phyloP scores from a whole-genome alignment of 495 filamentous ascomycete genomes.

The Neurospora sp. region DNA sequence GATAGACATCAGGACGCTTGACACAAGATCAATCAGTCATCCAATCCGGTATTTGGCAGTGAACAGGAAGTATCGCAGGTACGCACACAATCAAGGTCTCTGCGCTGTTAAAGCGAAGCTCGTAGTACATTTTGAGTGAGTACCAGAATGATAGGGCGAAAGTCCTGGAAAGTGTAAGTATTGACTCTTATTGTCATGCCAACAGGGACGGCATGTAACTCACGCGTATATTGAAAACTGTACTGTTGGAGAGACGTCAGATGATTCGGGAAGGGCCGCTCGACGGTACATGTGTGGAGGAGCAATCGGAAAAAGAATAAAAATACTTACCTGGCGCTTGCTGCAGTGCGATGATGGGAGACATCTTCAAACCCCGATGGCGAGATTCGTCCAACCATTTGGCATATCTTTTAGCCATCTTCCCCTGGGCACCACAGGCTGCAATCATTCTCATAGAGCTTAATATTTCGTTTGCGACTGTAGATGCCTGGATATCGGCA shows the following conservation, averaged over 20 bases:
- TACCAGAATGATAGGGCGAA: slow-evolving; percentile 41
- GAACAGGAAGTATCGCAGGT: neutral
- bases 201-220: slow-evolving; percentile 2
- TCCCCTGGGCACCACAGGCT: slow-evolving; percentile 52
- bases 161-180: slow-evolving; percentile 18
- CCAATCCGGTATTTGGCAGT: neutral
- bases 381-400: slow-evolving; percentile 49
- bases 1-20: slow-evolving; percentile 45
- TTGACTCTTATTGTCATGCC: neutral
- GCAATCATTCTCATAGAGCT: slow-evolving; percentile 48
- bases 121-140: slow-evolving; percentile 23
- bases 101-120: slow-evolving; percentile 14
- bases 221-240: slow-evolving; percentile 35
- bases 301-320: neutral
- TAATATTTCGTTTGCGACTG: slow-evolving; percentile 49
- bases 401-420: slow-evolving; percentile 41
- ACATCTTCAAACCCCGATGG: slow-evolving; percentile 40
- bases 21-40: slow-evolving; percentile 11
- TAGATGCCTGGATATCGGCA: slow-evolving; percentile 49
- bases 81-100: slow-evolving; percentile 42
- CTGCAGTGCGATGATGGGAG: slow-evolving; percentile 37
- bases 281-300: neutral
- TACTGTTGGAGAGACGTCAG: slow-evolving; percentile 19
- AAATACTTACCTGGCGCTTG: slow-evolving; percentile 28
- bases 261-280: neutral